Percentiles rank a stretch among this genome's conserved stretches.
phyloP scores from a whole-genome alignment of 768 basidiomycete genomes.

The Mycena albidolilacea region DNA sequence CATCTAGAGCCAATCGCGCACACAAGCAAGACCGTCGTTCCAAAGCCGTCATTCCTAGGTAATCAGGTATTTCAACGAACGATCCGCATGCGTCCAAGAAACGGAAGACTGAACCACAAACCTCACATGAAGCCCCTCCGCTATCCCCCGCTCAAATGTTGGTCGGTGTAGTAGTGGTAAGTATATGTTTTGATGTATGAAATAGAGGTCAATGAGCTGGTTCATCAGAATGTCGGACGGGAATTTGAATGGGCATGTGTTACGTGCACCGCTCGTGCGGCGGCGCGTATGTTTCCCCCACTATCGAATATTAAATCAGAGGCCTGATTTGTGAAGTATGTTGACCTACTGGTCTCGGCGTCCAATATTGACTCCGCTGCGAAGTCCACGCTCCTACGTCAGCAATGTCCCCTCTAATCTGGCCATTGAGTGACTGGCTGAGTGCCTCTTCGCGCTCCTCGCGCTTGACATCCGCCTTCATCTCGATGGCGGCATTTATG shows the following conservation, averaged over 20 bases:
- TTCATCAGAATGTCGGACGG: constrained; percentile 64
- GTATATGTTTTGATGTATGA: constrained; percentile 67
- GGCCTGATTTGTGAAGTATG: no score
- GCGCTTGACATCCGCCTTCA: not conserved
- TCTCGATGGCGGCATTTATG: constrained; percentile 18
- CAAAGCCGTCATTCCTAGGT: constrained; percentile 63
- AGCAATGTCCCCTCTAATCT: not conserved
- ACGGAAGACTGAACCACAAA: not conserved
- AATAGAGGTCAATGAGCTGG: constrained; percentile 75
- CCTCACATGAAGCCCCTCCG: constrained; percentile 62
- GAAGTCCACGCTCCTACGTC: constrained; percentile 10
- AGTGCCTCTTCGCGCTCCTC: not conserved
- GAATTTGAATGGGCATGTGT: constrained; percentile 46
- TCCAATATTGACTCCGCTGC: constrained; percentile 18
- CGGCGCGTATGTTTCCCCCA: constrained; percentile 2
- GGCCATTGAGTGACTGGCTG: not conserved
- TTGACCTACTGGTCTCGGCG: not conserved
- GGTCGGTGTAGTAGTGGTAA: constrained; percentile 82
- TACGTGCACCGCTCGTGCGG: not conserved
- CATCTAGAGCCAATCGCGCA: constrained; percentile 78
- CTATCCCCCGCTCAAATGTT: constrained; percentile 70
- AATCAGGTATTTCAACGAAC: not conserved
- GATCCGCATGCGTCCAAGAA: not conserved
- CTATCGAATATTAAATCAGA: not conserved
- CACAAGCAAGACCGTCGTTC: constrained; percentile 72